phyloP scores from a whole-genome alignment of 192 early-diverging fungal genomes.

The Globomyces pollinis-pini region DNA sequence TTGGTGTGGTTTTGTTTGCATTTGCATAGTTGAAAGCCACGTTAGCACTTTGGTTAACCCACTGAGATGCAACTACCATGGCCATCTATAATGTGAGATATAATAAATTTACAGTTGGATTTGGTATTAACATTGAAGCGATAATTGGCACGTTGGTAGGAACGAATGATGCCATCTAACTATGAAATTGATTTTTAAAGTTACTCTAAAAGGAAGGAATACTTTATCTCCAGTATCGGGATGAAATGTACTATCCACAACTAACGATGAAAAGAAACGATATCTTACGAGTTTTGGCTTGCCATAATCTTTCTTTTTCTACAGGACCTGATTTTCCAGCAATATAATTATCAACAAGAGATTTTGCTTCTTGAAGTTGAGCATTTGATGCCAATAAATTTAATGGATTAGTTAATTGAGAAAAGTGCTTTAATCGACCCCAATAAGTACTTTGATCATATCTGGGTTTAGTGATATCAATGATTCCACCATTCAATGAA shows the following conservation, averaged over 20 bases:
- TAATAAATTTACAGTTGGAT: constrained; percentile 48
- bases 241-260: constrained; percentile 70
- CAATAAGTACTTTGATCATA: constrained; percentile 43
- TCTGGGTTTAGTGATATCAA: constrained; percentile 3
- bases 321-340: constrained; percentile 30
- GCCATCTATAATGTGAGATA: constrained; percentile 7
- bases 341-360: constrained; percentile 53
- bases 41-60: constrained; percentile 76
- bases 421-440: constrained; percentile 68
- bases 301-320: constrained; percentile 52
- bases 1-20: constrained; percentile 72
- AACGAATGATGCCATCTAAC: constrained; percentile 80
- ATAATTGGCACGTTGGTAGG: constrained; percentile 76
- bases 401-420: constrained; percentile 64
- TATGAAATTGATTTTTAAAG: too few species aligned
- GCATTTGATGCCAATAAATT: constrained; percentile 56
- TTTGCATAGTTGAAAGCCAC: constrained; percentile 80
- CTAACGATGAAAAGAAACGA: constrained; percentile 19
- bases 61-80: constrained; percentile 68
- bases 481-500: too few species aligned
- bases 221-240: constrained; percentile 74
- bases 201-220: constrained; percentile 68
- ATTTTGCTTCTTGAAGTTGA: constrained; percentile 53
- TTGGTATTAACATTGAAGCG: constrained; percentile 79
- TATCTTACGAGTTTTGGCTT: constrained; percentile 62